Base-by-base conservation (phyloP, 2,329 filamentous ascomycete genomes). In the Colletotrichum theobromicola region DNA sequence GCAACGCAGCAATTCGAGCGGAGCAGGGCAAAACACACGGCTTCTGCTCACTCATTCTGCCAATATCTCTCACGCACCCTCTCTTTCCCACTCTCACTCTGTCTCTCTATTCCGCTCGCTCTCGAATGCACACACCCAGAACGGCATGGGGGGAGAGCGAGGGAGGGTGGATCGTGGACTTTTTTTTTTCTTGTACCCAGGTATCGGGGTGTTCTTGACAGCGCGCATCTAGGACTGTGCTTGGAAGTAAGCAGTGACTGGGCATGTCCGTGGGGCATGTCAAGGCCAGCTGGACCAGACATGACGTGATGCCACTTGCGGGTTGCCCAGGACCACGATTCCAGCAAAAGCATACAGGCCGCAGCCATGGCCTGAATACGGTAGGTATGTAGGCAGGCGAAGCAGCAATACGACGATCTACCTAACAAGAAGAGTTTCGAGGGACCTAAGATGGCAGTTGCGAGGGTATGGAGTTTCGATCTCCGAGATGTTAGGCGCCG, bases 381-480 rank as follows among this genome's bases (percentile, higher is more conserved):
- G 34, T 5, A 62, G 21, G 53, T 5, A 28, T 7, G 42, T 68
- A 61, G 55, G 50, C 24, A 18, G 68, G 61, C 46, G 53, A 35
- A 67, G 58, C 70, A 63, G 10, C 16, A 21, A 67, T 70, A 70
- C 58, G 37, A 35, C 61, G 32, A 50, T 28, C 9, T n/a, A 18
- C 66, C 66, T 61, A 46, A 61, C 68, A 42, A 32, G 55, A 67
- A 32, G 34, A 18, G 72, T 74, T 72, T 67, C 68, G 68, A 62
- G 16, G 67, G 26, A n/a, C 53, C 68, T 21, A 57, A 26, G 42
- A 66, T 34, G 68, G 68, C 62, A 72, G 55, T n/a, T 32, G 55
- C 16, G 53, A 46, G 21, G 34, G 34, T 30, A 62, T n/a, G 53
- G 32, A 37, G 62, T 55, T 67, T 71, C 72, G 68, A 72, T 67